A percentile compares a stretch with the other conserved stretches of the same genome.
phyloP scores from a whole-genome alignment of 2,329 filamentous ascomycete species.

The Pseudogymnoascus sp. region DNA sequence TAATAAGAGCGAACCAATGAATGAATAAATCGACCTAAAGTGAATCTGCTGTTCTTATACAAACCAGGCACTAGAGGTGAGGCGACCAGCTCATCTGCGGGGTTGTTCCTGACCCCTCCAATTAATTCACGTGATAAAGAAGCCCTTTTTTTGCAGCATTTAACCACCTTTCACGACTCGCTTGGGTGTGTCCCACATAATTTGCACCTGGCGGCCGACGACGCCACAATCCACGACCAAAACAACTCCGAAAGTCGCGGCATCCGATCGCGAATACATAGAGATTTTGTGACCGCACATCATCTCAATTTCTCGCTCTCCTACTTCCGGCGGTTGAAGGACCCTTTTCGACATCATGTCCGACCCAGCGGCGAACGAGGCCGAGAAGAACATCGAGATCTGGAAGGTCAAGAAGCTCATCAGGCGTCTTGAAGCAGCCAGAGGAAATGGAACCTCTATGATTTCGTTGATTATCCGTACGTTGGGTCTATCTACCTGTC shows the following conservation, averaged over 20 bases:
- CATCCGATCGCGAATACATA: slow-evolving; percentile 4
- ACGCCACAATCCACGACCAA: slow-evolving; percentile 7
- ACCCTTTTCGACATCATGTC: slow-evolving; percentile 58
- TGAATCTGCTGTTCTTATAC: not conserved
- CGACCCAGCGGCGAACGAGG: slow-evolving; percentile 79
- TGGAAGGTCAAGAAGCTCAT: slow-evolving; percentile 99
- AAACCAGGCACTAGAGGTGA: not conserved
- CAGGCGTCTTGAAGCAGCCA: slow-evolving; percentile 92
- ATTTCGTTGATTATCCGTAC: slow-evolving; percentile 97
- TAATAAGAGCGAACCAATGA: not conserved
- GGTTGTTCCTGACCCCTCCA: slow-evolving; percentile 9
- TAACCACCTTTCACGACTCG: slow-evolving; percentile 2
- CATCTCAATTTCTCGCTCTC: not conserved
- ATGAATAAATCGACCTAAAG: not conserved
- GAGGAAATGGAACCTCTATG: slow-evolving; percentile 99
- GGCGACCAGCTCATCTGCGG: not conserved
- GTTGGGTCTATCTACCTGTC: slow-evolving; percentile 30
- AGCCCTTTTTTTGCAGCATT: slow-evolving; percentile 10
- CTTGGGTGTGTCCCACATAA: slow-evolving; percentile 7
- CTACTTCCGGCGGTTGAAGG: slow-evolving; percentile 4
- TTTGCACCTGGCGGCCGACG: slow-evolving; percentile 1
- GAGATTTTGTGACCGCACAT: slow-evolving; percentile 9
- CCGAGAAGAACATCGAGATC: slow-evolving; percentile 92
- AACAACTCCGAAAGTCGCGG: slow-evolving; percentile 7
- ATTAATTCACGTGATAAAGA: not conserved